Conservation (phyloP, 1,139 yeast species). For the Waltiozyma sp. region DNA sequence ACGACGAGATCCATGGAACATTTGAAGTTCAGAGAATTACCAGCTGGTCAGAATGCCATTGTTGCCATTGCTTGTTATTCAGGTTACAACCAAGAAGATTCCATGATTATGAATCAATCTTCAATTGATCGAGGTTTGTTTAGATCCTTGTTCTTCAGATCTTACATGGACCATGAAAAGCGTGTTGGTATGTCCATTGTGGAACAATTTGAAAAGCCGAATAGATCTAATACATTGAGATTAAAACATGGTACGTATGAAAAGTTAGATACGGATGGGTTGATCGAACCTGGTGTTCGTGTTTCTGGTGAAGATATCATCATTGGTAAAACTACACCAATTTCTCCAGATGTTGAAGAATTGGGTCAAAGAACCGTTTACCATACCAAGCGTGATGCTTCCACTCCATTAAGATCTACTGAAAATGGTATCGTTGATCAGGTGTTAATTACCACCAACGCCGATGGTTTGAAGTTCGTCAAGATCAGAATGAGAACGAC, state of each 20-base stretch:
- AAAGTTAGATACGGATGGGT: constrained; percentile 95
- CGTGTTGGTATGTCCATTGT: constrained; percentile 97
- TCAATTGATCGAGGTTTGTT: constrained; percentile 94
- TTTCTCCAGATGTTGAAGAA: constrained; percentile 96
- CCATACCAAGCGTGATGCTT: constrained; percentile 97
- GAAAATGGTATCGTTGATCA: constrained; percentile 98
- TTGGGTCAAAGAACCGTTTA: constrained; percentile 96
- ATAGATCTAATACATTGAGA: constrained; percentile 85
- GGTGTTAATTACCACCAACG: constrained; percentile 90
- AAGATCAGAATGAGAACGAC: constrained; percentile 99
- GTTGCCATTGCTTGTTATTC: constrained; percentile 97
- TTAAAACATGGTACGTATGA: constrained; percentile 97
- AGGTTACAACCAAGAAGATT: constrained; percentile 99
- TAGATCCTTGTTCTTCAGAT: constrained; percentile 89
- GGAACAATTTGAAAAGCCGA: constrained; percentile 92
- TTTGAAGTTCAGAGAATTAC: constrained; percentile 91
- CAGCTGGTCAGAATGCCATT: constrained; percentile 98
- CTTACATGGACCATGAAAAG: constrained; percentile 97
- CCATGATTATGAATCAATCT: constrained; percentile 98
- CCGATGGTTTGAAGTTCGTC: constrained; percentile 94
- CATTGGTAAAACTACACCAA: constrained; percentile 97
- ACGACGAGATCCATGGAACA: constrained; percentile 99
- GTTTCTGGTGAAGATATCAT: constrained; percentile 98
- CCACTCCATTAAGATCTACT: constrained; percentile 92
- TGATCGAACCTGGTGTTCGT: constrained; percentile 96